These are phyloP conservation scores for Mucuna pruriens DNA, from an alignment of 306 rosid species.

Conservation along the genomic window DNA sequence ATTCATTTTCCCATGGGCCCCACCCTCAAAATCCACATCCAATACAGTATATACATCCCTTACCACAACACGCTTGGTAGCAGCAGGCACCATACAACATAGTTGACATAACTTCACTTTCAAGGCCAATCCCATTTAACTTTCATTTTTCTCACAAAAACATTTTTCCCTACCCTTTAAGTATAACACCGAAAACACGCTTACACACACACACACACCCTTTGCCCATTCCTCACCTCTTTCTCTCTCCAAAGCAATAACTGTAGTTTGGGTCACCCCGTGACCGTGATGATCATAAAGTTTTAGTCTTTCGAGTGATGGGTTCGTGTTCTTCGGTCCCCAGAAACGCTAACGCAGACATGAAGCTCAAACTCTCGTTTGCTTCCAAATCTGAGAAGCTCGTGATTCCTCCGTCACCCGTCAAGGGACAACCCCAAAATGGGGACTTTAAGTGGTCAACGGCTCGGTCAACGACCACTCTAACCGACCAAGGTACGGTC, in stretches of 20 bases:
- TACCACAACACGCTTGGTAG: neutral
- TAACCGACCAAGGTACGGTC: conserved; percentile 52
- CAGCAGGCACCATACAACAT: neutral
- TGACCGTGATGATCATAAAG: conserved; percentile 49
- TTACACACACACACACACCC: neutral
- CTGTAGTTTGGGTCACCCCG: conserved; percentile 13
- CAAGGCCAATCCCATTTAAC: conserved; percentile 45
- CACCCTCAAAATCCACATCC: conserved; percentile 28
- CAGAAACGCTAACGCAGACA: conserved; percentile 56
- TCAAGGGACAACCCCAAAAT: conserved; percentile 52
- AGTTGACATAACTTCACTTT: conserved; percentile 48
- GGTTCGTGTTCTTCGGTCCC: conserved; percentile 77
- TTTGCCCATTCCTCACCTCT: neutral
- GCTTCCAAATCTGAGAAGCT: conserved; percentile 62
- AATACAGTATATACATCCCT: neutral
- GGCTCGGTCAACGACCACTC: conserved; percentile 50
- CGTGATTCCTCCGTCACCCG: conserved; percentile 66
- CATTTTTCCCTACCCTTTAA: conserved; percentile 24
- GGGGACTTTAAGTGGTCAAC: conserved; percentile 52
- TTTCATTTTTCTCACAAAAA: conserved; percentile 28
- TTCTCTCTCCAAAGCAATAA: conserved; percentile 16
- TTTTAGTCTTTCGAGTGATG: conserved; percentile 51
- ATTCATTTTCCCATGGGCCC: conserved; percentile 41
- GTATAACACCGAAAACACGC: conserved; percentile 52
- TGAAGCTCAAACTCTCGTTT: conserved; percentile 59